Evolutionary conservation across 768 basidiomycete genomes (phyloP), one percentile per base, ranked within the genome.

Genomic region (Asterophora lycoperdoides): DNA sequence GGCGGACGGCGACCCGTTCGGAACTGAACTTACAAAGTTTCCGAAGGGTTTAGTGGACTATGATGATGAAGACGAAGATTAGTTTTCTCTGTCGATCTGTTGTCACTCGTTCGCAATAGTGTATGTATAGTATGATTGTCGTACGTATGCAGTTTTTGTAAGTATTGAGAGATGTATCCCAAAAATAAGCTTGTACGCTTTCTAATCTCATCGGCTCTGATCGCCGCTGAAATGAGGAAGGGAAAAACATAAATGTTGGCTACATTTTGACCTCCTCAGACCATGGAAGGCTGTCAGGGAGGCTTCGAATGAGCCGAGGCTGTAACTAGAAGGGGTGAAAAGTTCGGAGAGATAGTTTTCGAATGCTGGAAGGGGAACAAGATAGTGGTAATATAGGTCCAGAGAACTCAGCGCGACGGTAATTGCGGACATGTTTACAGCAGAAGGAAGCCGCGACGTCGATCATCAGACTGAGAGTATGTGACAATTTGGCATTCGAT

Each of bases 1-100:
- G 57, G 73, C 74, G 41, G 72, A 75, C 17, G 74, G 70, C 1
- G 86, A 92, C 71, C 89, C 86, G 1, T 92, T 92, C 61, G 85
- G 85, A 19, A 77, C 73, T 34, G 72, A 77, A 48, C 52, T 86
- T 20, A 56, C 60, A 8, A 70, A 69, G 40, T 65, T 60, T 34
- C 65, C 54, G 44, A 59, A 56, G 37, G 73, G 60, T 8, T 64
- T 75, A 37, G 75, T 81, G 6, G 79, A 83, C 54, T 78, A 83
- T 50, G 78, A 79, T 32, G 83, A 86, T 45, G 80, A 83, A 50
- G 79, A 79, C 42, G 72, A 78, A 51, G 74, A 72, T 44, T 53
- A 58, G 6, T 23, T 23, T 23, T 23, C 6, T n/a, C n/a, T n/a
- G n/a, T n/a, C n/a, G n/a, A n/a, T n/a, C n/a, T n/a, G 33, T 46